Evolutionary conservation across 345 rosid genomes (phyloP).

Genomic region (Eucalyptus brandiana): DNA sequence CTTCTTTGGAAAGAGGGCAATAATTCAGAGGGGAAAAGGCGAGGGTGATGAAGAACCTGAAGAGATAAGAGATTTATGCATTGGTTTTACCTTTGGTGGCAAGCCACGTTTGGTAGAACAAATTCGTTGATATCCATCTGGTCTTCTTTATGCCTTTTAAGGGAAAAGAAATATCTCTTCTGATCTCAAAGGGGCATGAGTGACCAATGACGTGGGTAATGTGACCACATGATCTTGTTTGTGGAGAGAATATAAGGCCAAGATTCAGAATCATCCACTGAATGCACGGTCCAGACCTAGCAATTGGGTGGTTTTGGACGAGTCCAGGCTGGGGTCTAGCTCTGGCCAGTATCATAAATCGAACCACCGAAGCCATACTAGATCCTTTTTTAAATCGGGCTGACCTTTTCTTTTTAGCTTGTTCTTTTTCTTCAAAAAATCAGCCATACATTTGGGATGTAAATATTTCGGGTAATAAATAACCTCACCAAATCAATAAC

Average conservation of each 20-base stretch:
- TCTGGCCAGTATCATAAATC: fast-evolving
- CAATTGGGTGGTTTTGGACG: neutral
- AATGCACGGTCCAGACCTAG: neutral
- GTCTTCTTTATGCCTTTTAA: neutral
- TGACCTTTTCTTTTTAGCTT: too few relatives aligned
- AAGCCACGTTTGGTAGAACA: neutral
- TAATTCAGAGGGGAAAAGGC: neutral
- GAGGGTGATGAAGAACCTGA: neutral
- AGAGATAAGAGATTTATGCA: neutral
- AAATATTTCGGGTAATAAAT: too few relatives aligned
- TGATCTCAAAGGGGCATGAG: neutral
- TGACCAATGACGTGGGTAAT: neutral
- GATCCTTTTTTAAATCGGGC: too few relatives aligned
- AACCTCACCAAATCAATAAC: neutral
- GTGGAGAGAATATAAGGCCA: neutral
- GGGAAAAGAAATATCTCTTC: neutral
- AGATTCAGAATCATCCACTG: neutral
- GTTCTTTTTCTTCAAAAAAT: too few relatives aligned
- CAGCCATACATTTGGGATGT: too few relatives aligned
- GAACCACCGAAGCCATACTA: too few relatives aligned
- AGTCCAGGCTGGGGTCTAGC: neutral
- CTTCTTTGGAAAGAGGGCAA: neutral
- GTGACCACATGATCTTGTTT: neutral
- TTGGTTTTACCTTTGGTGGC: neutral
- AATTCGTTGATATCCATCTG: neutral